A percentile compares a stretch with the other conserved stretches of the same genome.
Conservation (phyloP, 768 basidiomycete species). For the Boletus sensibilis region DNA sequence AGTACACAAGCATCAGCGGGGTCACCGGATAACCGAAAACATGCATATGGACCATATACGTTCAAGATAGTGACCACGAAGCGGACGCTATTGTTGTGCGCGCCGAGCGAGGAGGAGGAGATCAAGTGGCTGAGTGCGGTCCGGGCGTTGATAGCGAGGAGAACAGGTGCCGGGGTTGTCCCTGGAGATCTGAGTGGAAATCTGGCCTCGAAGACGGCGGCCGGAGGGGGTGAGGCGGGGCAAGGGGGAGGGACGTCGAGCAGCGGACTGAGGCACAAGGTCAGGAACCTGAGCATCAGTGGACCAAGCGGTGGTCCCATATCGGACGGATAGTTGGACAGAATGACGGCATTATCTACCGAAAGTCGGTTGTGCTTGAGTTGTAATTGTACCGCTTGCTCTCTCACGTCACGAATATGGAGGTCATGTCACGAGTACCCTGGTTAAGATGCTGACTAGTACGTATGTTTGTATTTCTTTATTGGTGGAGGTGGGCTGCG, state of each 20-base stretch:
- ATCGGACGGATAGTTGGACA: slow-evolving; percentile 20
- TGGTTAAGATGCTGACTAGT: background rate
- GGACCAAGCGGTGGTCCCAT: slow-evolving; percentile 29
- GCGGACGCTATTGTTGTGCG: slow-evolving; percentile 83
- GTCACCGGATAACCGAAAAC: slow-evolving; percentile 41
- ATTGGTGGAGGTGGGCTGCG: background rate
- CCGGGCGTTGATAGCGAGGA: slow-evolving; percentile 81
- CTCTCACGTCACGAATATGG: slow-evolving; percentile 21
- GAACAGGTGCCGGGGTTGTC: slow-evolving; percentile 51
- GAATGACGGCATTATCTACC: slow-evolving; percentile 23
- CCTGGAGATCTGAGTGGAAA: slow-evolving; percentile 43
- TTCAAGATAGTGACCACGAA: slow-evolving; percentile 98
- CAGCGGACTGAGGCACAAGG: slow-evolving; percentile 45
- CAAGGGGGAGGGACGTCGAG: slow-evolving; percentile 27
- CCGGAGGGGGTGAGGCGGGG: slow-evolving; percentile 15
- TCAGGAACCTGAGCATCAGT: slow-evolving; percentile 47
- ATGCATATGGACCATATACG: slow-evolving; percentile 53
- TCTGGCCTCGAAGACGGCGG: slow-evolving; percentile 11
- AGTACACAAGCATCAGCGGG: slow-evolving; percentile 37
- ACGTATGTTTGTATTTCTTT: background rate
- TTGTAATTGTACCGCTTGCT: slow-evolving; percentile 20
- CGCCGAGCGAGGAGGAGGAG: slow-evolving; percentile 96
- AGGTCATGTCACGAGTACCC: slow-evolving; percentile 7
- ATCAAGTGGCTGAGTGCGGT: slow-evolving; percentile 97
- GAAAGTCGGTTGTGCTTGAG: slow-evolving; percentile 1